Evolutionary conservation across 1,284 basidiomycete genomes (phyloP), one percentile per base, ranked within the genome.

Genomic region (Microbotryomycetes sp.): DNA sequence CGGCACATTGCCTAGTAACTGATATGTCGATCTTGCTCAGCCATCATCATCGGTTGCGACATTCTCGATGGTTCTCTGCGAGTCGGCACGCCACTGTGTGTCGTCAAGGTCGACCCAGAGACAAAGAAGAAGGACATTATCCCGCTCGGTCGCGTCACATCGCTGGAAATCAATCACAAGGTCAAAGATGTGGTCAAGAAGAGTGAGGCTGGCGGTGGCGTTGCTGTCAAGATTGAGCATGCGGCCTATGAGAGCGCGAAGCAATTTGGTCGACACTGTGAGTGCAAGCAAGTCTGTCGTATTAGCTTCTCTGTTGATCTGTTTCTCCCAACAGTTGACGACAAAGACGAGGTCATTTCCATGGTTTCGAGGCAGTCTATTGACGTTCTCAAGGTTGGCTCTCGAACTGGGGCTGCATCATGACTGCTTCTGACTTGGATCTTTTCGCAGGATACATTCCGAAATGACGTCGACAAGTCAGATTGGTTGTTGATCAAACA

Each of bases 211-310:
- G 94, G 92, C 73, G 94, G 83, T 62, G 94, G 94, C 76, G 94
- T 97, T 21, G 96, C 96, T 0, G 90, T 98, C 74, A 97, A 97
- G 81, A 97, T 98, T 67, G 96, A 99, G 76, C 89, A 96, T 73
- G 92, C 92, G 1, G 87, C 92, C 4, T 93, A 98, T 77, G 90
- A 97, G 77, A 88, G 89, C 45, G 86, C 92, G 16, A 94, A 93
- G 78, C 89, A 91, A 82, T 96, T 88, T 73, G 91, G 91, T 6
- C 49, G 71, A 47, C 70, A 72, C 62, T 72, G 65, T 69, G 30
- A 26, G 62, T 56, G 11, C 21, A 4, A n/a, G 23, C 30, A 11
- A 9, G 35, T 41, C 11, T 18, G 18, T 18, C 35, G 18, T 11
- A 41, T 11, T 24, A 2, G 3, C 13, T 6, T 23, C 6, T 21